Base-by-base conservation (phyloP, 2,329 filamentous ascomycete species). In the Paracorniculantispora psalliotae region DNA sequence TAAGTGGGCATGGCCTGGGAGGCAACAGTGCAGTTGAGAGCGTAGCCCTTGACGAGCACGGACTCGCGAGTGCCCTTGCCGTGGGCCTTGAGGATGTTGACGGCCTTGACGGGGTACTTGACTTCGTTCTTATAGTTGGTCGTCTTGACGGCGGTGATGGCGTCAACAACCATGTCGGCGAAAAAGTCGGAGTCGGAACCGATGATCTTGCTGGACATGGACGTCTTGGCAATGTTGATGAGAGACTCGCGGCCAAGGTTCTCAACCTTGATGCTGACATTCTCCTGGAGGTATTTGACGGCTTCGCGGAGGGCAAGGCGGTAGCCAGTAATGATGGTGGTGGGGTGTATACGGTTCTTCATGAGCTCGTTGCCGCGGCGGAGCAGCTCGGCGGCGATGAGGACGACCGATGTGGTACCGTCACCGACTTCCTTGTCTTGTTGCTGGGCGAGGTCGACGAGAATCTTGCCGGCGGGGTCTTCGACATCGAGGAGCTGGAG, bases 291-390 rank as follows among this genome's bases (percentile, higher is more conserved):
- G 79, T 97, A 99, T 78, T 96, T 96, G 72, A 99, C 88, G 61
- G 94, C 94, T 81, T 99, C 94, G 70, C 94, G 85, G 66, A 99
- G 83, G 62, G 94, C 94, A 69, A 99, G 84, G 70, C 94, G 86
- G 83, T 99, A 99, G 69, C 94, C 94, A 63, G 92, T 97, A 73
- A 99, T 99, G 77, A 99, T 97, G 62, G 96, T 99, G 26, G 94
- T 99, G 59, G 94, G 96, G 79, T 99, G 94, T 84, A 99, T 99
- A 74, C 92, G 90, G 85, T 97, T 99, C 83, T 94, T 97, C 90
- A 97, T 96, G 66, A 99, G 84, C 79, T 99, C 94, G 80, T 99
- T 99, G 63, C 87, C 94, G 76, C 94, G 85, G 73, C 90, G 86
- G 70, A 99, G 81, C 65, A 99, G 88, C 80, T 99, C 94, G 62